Conservation (phyloP, 345 rosid species). For the Psidium friedrichsthalianum region DNA sequence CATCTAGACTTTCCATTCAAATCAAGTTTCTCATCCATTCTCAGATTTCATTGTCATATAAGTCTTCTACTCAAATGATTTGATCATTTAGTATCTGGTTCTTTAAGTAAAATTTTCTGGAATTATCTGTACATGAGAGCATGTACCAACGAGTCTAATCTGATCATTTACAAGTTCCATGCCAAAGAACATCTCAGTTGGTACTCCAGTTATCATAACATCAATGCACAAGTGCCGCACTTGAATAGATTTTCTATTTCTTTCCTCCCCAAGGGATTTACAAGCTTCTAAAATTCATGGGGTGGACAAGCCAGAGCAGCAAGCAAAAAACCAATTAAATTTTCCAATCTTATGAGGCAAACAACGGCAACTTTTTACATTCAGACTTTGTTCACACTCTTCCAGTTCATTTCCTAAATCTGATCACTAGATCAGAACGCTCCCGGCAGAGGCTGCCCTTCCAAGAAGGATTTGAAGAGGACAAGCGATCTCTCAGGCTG, state of each 20-base stretch:
- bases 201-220: neutral
- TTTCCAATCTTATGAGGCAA: conserved; percentile 3
- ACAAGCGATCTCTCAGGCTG: conserved; percentile 95
- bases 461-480: conserved; percentile 64
- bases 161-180: neutral
- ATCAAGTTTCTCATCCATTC: neutral
- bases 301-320: neutral
- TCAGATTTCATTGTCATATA: neutral
- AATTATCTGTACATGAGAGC: neutral
- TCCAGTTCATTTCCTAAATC: neutral
- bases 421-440: conserved; percentile 30
- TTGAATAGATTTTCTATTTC: neutral
- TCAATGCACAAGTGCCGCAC: neutral
- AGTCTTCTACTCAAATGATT: neutral
- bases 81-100: neutral
- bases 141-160: neutral
- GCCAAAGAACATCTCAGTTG: neutral
- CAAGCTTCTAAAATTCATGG: neutral
- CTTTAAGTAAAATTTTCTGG: neutral
- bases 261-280: neutral
- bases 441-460: conserved; percentile 56
- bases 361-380: conserved; percentile 17
- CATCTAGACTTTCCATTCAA: neutral
- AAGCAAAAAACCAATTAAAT: conserved; percentile 9
- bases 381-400: conserved; percentile 1